Base-by-base conservation (phyloP, 192 early-diverging fungal species). In the Gryganskiella cystojenkinii region DNA sequence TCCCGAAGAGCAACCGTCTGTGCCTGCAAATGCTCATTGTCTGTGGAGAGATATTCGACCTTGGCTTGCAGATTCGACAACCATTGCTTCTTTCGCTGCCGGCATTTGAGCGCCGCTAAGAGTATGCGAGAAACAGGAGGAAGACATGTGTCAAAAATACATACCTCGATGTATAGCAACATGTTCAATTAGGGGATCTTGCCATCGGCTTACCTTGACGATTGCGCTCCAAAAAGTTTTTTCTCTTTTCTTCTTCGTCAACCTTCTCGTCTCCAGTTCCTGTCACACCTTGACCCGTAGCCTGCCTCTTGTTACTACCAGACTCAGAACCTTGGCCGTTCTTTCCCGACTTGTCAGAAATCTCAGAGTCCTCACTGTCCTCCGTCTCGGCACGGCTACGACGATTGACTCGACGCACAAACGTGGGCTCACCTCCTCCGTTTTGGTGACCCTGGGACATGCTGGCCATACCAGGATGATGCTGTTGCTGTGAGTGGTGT, bases 31-130 rank as follows among this genome's bases (percentile, higher is more conserved):
- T 73, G 78, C 59, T 92, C 89, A 68, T 92, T 92, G 44, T 93
- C 91, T 3, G 64, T 83, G 2, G 89, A 75, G 34, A 92, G 70
- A 51, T 82, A 86, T 52, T 88, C 85, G 8, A 88, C 84, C 59
- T 86, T 86, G 33, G 58, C 65, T 56, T 97, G 92, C 43, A 97
- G 85, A 59, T 91, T 87, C 60, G 87, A 82, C 44, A 97, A 83
- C 94, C 94, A 95, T 73, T 93, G 86, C 78, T 97, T 97, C 78
- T 97, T 97, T 56, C 94, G 90, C 70, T 94, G 94, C 25, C 95
- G 87, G 73, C 95, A 97, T 81, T 97, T 95, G 6, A 93, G 86
- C 0, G 95, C 95, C 27, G 95, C 95, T 82, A 45, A 28, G 20
- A 28, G 28, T 10, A 40, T 20, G 20, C 33, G 20, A 22, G 35